Evolutionary conservation across 805 yeast species (phyloP).

Genomic region (Kluyveromyces nonfermentans): DNA sequence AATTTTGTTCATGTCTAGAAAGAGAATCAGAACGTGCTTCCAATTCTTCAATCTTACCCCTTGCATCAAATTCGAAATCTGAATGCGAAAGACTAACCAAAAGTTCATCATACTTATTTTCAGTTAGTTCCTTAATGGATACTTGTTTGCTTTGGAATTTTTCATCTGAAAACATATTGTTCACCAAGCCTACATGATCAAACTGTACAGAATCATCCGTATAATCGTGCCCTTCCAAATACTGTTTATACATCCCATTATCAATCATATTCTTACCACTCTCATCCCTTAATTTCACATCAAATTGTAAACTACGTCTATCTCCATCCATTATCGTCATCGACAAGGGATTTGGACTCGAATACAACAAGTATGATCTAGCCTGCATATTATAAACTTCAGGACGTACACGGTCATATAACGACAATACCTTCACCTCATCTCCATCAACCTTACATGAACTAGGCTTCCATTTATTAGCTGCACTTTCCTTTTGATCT

Average conservation of each 20-base stretch:
- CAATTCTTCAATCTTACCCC: slow-evolving; percentile 17
- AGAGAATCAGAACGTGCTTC: slow-evolving; percentile 17
- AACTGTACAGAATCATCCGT: slow-evolving; percentile 9
- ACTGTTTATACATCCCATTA: slow-evolving; percentile 14
- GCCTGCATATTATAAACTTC: slow-evolving; percentile 28
- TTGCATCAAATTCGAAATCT: slow-evolving; percentile 23
- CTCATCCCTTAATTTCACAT: slow-evolving; percentile 6
- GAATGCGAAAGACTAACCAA: neutral
- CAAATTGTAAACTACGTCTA: slow-evolving; percentile 13
- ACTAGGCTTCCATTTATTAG: neutral
- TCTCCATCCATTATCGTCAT: slow-evolving; percentile 18
- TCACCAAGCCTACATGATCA: slow-evolving; percentile 13
- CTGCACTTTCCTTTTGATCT: neutral
- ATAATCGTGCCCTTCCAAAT: slow-evolving; percentile 3
- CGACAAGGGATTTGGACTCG: slow-evolving; percentile 18
- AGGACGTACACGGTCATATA: slow-evolving; percentile 17
- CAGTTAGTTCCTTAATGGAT: slow-evolving; percentile 8
- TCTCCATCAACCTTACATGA: slow-evolving; percentile 1
- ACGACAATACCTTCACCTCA: slow-evolving; percentile 8
- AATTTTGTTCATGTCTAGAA: slow-evolving; percentile 19
- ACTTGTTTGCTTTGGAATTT: slow-evolving; percentile 8
- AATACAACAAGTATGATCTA: slow-evolving; percentile 15
- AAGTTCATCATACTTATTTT: slow-evolving; percentile 2
- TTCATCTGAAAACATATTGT: slow-evolving; percentile 11
- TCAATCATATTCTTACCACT: slow-evolving; percentile 16